A percentile compares a stretch with the other conserved stretches of the same genome.
These are phyloP conservation scores for Mortierella alpina DNA, from an alignment of 192 early-diverging fungal species.

Conservation along the genomic window DNA sequence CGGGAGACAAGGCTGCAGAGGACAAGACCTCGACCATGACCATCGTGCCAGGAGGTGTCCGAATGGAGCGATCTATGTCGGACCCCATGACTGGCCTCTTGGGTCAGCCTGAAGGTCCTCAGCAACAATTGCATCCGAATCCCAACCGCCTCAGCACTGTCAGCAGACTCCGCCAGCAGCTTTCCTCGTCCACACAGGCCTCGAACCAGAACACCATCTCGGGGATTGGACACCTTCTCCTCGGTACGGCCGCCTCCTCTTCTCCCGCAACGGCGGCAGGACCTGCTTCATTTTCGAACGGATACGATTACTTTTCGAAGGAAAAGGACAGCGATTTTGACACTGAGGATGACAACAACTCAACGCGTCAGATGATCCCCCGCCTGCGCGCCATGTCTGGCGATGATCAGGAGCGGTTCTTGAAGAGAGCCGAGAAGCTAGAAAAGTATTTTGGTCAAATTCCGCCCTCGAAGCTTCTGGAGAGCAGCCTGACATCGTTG, in stretches of 20 bases:
- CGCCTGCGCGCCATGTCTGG: slow-evolving; percentile 37
- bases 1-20: not conserved
- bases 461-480: slow-evolving; percentile 30
- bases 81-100: slow-evolving; percentile 9
- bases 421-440: slow-evolving; percentile 51
- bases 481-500: slow-evolving; percentile 12
- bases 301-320: not conserved
- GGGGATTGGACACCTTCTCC: slow-evolving; percentile 16
- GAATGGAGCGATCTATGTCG: slow-evolving; percentile 20
- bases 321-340: not conserved
- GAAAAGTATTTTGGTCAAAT: slow-evolving; percentile 55
- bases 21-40: not conserved
- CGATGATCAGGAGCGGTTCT: slow-evolving; percentile 43
- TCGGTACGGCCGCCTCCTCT: not conserved
- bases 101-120: not conserved
- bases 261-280: not conserved
- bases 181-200: slow-evolving; percentile 1
- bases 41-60: not conserved
- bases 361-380: slow-evolving; percentile 13
- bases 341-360: not conserved
- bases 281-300: not conserved
- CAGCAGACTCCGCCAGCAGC: slow-evolving; percentile 21
- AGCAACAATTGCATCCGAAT: not conserved
- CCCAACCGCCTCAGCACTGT: not conserved
- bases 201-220: not conserved